A percentile compares a stretch with the other conserved stretches of the same genome.
Evolutionary conservation across 2,329 filamentous ascomycete genomes (phyloP).

Genomic region (Colletotrichum sidae): DNA sequence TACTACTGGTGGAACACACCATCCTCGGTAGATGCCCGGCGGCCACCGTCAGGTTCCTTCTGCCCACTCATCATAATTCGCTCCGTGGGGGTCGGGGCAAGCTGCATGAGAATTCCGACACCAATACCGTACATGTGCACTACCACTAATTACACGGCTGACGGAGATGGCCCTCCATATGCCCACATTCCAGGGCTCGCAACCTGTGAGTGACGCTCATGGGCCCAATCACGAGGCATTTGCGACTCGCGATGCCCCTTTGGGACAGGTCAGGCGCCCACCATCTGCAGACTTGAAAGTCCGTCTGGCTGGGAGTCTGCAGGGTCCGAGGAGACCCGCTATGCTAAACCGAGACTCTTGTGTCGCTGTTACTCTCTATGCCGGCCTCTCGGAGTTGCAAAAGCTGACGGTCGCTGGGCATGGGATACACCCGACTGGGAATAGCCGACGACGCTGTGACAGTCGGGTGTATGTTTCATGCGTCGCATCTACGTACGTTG

Average conservation of each 20-base stretch:
- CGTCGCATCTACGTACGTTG: too few species aligned
- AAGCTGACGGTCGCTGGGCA: too few species aligned
- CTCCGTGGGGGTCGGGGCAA: not conserved
- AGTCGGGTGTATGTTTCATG: too few species aligned
- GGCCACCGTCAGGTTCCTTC: too few species aligned
- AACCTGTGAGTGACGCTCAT: conserved; percentile 11
- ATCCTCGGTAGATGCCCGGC: too few species aligned
- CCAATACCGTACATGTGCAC: not conserved
- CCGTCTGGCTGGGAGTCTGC: conserved; percentile 28
- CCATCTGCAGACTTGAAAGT: conserved; percentile 5
- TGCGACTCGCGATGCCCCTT: conserved; percentile 21
- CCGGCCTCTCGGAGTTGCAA: too few species aligned
- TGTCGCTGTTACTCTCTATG: too few species aligned
- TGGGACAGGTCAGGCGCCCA: conserved; percentile 33
- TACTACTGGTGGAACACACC: too few species aligned
- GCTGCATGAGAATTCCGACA: not conserved
- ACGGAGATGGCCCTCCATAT: conserved; percentile 8
- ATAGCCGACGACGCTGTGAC: too few species aligned
- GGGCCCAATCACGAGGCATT: conserved; percentile 15
- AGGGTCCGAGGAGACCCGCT: conserved; percentile 31
- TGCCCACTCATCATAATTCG: too few species aligned
- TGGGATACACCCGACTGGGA: too few species aligned
- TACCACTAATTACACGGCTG: not conserved
- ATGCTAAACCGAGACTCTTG: too few species aligned
- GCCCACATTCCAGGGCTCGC: conserved; percentile 27